Base-by-base conservation (phyloP, 441 rosid species). In the Biscutella laevigata region DNA sequence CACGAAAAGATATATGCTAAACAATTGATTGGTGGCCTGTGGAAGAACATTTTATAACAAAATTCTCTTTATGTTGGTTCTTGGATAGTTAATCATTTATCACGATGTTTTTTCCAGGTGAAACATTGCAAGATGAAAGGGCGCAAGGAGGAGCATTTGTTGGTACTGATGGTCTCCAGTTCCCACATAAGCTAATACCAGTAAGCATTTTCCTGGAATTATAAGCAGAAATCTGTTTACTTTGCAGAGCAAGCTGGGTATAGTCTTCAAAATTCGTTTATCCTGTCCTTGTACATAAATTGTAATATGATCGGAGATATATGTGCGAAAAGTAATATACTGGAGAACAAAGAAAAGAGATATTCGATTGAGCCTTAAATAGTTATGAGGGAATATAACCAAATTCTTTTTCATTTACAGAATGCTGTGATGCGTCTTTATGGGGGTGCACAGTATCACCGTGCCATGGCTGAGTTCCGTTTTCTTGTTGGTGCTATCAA, bases 381-480 rank as follows among this genome's bases (percentile, higher is more conserved):
- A 9, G n/a, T 22, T 37, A 51, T 13, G 7, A 8, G 10, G 39
- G 12, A 59, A 6, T 22, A 32, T 66, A 26, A 52, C 40, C 29
- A 45, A 36, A 12, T 24, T 14, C 10, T 28, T 22, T 42, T 43
- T 37, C 16, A 12, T 53, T 15, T 50, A 50, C 58, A 87, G 96
- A 91, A 91, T 76, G 86, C 96, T 21, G 94, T 87, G 64, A 91
- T 91, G 98, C 95, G 95, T 52, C 90, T 91, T 44, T 91, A 91
- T 74, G 96, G 96, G 2, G 98, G 98, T 19, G 98, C 98, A 58
- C 96, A 87, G 52, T 91, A 87, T 71, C 96, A 85, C 63, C 88
- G 91, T 38, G 95, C 95, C 64, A 87, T 91, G 98, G 96, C 98
- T 47, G 98, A 91, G 67, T 91, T 87, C 61, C 95, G 96, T 26